These are phyloP conservation scores for Magnusiomyces suaveolens DNA, from an alignment of 1,139 yeast species.

Conservation along the genomic window DNA sequence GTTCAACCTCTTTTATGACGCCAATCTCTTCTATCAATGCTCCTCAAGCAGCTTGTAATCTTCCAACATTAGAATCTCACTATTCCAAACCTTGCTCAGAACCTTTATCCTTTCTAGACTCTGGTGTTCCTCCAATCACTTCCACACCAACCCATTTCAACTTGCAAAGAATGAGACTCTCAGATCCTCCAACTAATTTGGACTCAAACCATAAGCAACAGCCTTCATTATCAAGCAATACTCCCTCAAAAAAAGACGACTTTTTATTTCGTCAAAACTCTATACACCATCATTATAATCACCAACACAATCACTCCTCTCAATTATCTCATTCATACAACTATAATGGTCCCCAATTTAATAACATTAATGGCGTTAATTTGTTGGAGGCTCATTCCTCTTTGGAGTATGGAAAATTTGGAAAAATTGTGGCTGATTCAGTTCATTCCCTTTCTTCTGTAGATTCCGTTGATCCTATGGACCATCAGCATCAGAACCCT, in stretches of 20 bases:
- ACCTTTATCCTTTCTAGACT: not conserved
- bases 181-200: not conserved
- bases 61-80: not conserved
- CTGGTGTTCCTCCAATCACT: not conserved
- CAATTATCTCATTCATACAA: not conserved
- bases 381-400: not conserved
- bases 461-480: not conserved
- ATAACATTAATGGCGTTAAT: not conserved
- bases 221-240: not conserved
- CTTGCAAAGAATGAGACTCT: not conserved
- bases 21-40: constrained; percentile 1
- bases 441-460: constrained; percentile 3
- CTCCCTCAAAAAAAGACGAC: too few relatives aligned
- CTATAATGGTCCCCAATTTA: not conserved
- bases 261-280: too few relatives aligned
- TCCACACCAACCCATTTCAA: not conserved
- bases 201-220: not conserved
- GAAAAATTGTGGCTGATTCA: constrained; percentile 4
- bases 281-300: not conserved
- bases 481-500: not conserved
- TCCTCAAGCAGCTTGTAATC: not conserved
- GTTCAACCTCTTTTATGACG: not conserved
- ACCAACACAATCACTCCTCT: not conserved
- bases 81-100: not conserved
- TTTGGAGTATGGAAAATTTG: constrained; percentile 5